Percentiles rank a stretch among this genome's conserved stretches.
Conservation (phyloP, 2,329 filamentous ascomycete genomes). For the Ustulina deusta region DNA sequence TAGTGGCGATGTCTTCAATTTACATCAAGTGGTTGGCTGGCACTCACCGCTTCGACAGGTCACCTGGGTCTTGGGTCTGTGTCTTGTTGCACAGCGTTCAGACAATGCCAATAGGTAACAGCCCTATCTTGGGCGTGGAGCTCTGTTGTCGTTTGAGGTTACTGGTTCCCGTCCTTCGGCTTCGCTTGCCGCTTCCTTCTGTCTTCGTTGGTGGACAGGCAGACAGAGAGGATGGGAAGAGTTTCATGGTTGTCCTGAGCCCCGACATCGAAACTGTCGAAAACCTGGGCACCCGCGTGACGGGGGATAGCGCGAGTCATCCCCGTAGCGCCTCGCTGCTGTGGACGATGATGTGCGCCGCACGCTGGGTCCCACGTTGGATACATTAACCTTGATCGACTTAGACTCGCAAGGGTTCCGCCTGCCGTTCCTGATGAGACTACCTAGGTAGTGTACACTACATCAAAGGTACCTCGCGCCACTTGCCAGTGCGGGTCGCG, state of each 20-base stretch:
- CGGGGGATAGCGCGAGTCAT: slow-evolving; percentile 43
- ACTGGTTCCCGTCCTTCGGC: slow-evolving; percentile 21
- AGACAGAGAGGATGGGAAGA: slow-evolving; percentile 4
- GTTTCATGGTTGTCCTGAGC: slow-evolving; percentile 23
- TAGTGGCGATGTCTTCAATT: slow-evolving; percentile 34
- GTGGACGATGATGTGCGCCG: slow-evolving; percentile 42
- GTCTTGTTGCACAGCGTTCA: slow-evolving; percentile 31
- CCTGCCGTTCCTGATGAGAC: slow-evolving; percentile 43
- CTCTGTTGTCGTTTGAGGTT: slow-evolving; percentile 5
- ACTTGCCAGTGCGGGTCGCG: slow-evolving; percentile 44
- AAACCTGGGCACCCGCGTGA: slow-evolving; percentile 37
- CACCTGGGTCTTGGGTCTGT: slow-evolving; percentile 23
- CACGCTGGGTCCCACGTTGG: slow-evolving; percentile 45
- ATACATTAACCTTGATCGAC: slow-evolving; percentile 45
- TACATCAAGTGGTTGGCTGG: slow-evolving; percentile 17
- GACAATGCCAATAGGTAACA: slow-evolving; percentile 33
- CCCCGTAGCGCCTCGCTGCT: slow-evolving; percentile 40
- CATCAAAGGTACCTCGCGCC: slow-evolving; percentile 43
- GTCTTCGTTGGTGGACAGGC: slow-evolving; percentile 8
- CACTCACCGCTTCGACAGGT: slow-evolving; percentile 37
- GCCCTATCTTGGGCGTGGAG: slow-evolving; percentile 33
- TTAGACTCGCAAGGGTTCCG: slow-evolving; percentile 42
- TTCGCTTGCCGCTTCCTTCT: slow-evolving; percentile 20
- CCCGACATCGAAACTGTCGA: slow-evolving; percentile 37
- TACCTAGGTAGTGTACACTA: slow-evolving; percentile 33